Evolutionary conservation across 2,329 filamentous ascomycete genomes (phyloP).

Genomic region (Phaeosphaeriaceae sp.): DNA sequence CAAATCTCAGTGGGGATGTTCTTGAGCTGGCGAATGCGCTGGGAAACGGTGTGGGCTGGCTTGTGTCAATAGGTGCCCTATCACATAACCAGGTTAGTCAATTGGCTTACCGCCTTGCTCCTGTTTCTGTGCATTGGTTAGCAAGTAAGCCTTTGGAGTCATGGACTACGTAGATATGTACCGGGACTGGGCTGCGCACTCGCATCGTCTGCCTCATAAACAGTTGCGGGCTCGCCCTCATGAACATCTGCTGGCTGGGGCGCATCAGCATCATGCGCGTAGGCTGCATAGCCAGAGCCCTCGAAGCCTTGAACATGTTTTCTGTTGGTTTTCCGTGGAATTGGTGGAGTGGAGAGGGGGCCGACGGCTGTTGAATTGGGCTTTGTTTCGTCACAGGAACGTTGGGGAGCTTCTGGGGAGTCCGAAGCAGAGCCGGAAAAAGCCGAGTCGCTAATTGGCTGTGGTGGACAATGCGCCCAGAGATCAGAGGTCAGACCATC

Average conservation of each 20-base stretch:
- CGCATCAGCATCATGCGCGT: slow-evolving; percentile 50
- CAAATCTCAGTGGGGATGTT: slow-evolving; percentile 92
- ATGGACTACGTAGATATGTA: slow-evolving; percentile 55
- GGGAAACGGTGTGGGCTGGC: slow-evolving; percentile 92
- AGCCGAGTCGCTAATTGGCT: slow-evolving; percentile 41
- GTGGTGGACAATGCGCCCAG: slow-evolving; percentile 41
- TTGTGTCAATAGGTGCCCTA: slow-evolving; percentile 24
- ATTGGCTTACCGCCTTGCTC: slow-evolving; percentile 64
- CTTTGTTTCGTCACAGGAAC: slow-evolving; percentile 38
- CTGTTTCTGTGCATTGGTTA: slow-evolving; percentile 64
- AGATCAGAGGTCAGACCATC: slow-evolving; percentile 36
- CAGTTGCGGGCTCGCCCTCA: slow-evolving; percentile 45
- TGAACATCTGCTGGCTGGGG: slow-evolving; percentile 48
- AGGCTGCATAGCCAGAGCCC: slow-evolving; percentile 49
- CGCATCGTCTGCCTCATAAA: slow-evolving; percentile 56
- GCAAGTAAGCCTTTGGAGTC: slow-evolving; percentile 23
- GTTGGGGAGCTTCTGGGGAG: slow-evolving; percentile 25
- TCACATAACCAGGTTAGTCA: slow-evolving; percentile 12
- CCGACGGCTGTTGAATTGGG: slow-evolving; percentile 32
- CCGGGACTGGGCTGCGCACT: slow-evolving; percentile 68
- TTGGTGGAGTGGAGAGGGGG: slow-evolving; percentile 31
- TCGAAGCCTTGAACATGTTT: slow-evolving; percentile 47
- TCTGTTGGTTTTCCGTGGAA: slow-evolving; percentile 31
- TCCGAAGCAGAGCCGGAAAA: slow-evolving; percentile 23
- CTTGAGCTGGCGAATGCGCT: slow-evolving; percentile 88